These are phyloP conservation scores for Teratosphaeria viscida DNA, from an alignment of 2,329 filamentous ascomycete genomes.

Conservation along the genomic window DNA sequence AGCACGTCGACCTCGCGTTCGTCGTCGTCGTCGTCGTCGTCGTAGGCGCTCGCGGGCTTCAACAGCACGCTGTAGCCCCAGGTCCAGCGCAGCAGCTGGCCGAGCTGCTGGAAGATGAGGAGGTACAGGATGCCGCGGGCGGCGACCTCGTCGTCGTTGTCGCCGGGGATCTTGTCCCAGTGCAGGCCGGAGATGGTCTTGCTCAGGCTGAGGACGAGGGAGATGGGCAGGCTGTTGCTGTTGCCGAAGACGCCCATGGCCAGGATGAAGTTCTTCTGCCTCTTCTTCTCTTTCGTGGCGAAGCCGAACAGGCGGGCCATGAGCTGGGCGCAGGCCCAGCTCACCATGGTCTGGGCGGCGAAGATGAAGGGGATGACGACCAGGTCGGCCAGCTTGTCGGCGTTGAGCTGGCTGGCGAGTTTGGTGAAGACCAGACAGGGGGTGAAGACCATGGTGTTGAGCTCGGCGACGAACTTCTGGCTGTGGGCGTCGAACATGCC, in stretches of 20 bases:
- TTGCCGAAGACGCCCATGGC: slow-evolving; percentile 98
- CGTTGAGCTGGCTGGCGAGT: slow-evolving; percentile 84
- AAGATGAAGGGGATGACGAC: slow-evolving; percentile 96
- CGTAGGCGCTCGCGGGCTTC: slow-evolving; percentile 68
- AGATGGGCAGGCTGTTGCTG: slow-evolving; percentile 95
- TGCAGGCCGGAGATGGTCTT: slow-evolving; percentile 86
- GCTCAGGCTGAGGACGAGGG: slow-evolving; percentile 84
- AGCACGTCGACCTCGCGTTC: slow-evolving; percentile 36
- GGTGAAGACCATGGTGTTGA: slow-evolving; percentile 94
- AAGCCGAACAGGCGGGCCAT: slow-evolving; percentile 71
- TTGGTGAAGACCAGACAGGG: slow-evolving; percentile 97
- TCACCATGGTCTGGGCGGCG: slow-evolving; percentile 73
- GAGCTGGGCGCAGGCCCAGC: slow-evolving; percentile 62
- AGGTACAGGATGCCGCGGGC: slow-evolving; percentile 91
- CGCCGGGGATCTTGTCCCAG: slow-evolving; percentile 82
- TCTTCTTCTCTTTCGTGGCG: slow-evolving; percentile 39
- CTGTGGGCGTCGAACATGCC: slow-evolving; percentile 93
- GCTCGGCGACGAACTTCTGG: slow-evolving; percentile 91
- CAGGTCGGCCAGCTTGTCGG: slow-evolving; percentile 79
- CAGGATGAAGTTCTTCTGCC: slow-evolving; percentile 85
- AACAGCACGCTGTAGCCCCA: slow-evolving; percentile 95
- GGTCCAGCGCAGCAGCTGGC: slow-evolving; percentile 90
- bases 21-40: slow-evolving; percentile 57
- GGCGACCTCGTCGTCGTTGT: slow-evolving; percentile 90
- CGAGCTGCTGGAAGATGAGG: slow-evolving; percentile 93